These are phyloP conservation scores for Hysterangium stoloniferum DNA, from an alignment of 768 basidiomycete species.

Conservation along the genomic window DNA sequence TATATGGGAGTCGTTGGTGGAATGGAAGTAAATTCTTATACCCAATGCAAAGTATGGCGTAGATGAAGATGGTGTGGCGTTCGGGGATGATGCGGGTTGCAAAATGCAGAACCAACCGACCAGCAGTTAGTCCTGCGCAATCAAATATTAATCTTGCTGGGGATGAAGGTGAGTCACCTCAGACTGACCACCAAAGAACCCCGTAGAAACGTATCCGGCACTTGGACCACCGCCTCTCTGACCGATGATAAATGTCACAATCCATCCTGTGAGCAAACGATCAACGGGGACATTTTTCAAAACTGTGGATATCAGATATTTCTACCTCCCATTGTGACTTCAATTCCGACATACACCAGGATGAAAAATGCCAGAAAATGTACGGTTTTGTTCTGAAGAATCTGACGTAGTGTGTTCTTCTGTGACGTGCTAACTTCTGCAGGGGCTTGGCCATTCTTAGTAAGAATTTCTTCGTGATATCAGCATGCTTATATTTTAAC, in stretches of 20 bases:
- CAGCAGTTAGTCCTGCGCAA: slow-evolving; percentile 42
- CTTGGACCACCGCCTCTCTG: slow-evolving; percentile 38
- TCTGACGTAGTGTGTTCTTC: slow-evolving; percentile 29
- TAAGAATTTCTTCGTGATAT: background rate
- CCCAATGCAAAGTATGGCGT: slow-evolving; percentile 22
- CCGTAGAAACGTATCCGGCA: slow-evolving; percentile 45
- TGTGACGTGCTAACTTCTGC: slow-evolving; percentile 3
- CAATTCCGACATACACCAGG: slow-evolving; percentile 62
- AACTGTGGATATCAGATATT: too few species aligned
- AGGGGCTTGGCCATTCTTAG: slow-evolving; percentile 8
- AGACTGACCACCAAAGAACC: slow-evolving; percentile 16
- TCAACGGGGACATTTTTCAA: background rate
- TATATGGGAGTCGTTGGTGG: slow-evolving; percentile 1
- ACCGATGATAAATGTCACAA: slow-evolving; percentile 50
- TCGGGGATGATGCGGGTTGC: slow-evolving; percentile 13
- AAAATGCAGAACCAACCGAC: slow-evolving; percentile 38
- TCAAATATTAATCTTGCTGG: background rate
- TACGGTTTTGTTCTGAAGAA: slow-evolving; percentile 43
- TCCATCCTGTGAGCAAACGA: slow-evolving; percentile 41
- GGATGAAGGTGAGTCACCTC: background rate
- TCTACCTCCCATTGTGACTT: slow-evolving; percentile 44
- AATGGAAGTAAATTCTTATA: slow-evolving; percentile 4
- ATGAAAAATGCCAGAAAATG: slow-evolving; percentile 59
- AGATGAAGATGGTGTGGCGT: slow-evolving; percentile 27
- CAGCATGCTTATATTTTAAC: background rate